A percentile compares a stretch with the other conserved stretches of the same genome.
These are phyloP conservation scores for Picochlorum sp. DNA, from an alignment of 139 green algal genomes.

Conservation along the genomic window DNA sequence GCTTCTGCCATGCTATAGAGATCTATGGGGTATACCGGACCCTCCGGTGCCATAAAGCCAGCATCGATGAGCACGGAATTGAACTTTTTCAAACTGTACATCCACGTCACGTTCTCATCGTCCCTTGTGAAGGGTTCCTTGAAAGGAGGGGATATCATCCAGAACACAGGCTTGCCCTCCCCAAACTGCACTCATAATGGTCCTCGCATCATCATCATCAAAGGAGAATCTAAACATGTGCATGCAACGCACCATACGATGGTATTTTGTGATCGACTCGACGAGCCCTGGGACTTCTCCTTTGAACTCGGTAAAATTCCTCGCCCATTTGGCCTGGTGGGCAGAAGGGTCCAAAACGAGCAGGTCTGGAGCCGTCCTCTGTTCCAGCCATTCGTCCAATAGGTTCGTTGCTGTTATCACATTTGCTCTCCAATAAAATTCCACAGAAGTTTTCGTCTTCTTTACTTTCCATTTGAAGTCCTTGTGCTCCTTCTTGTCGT, in stretches of 20 bases:
- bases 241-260: not conserved
- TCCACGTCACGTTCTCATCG: not conserved
- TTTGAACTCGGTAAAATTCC: slow-evolving; percentile 5
- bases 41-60: not conserved
- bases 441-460: slow-evolving; percentile 1
- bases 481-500: slow-evolving; percentile 3
- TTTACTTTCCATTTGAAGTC: slow-evolving; percentile 1
- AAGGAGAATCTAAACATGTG: not conserved
- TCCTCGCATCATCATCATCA: no score
- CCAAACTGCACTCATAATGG: not conserved
- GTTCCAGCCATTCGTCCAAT: not conserved
- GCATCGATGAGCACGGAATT: slow-evolving; percentile 3
- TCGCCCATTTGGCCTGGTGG: slow-evolving; percentile 3
- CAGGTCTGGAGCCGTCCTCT: not conserved
- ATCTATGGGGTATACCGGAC: not conserved
- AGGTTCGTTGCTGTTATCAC: not conserved
- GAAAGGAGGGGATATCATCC: not conserved
- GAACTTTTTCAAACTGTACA: slow-evolving; percentile 4
- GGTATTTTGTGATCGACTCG: not conserved
- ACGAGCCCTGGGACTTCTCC: not conserved
- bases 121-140: slow-evolving; percentile 4
- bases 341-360: not conserved
- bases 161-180: not conserved
- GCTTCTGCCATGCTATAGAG: slow-evolving; percentile 1
- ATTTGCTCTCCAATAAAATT: slow-evolving; percentile 2